Base-by-base conservation (phyloP, 257 asterid species). In the Lavandula angustifolia region DNA sequence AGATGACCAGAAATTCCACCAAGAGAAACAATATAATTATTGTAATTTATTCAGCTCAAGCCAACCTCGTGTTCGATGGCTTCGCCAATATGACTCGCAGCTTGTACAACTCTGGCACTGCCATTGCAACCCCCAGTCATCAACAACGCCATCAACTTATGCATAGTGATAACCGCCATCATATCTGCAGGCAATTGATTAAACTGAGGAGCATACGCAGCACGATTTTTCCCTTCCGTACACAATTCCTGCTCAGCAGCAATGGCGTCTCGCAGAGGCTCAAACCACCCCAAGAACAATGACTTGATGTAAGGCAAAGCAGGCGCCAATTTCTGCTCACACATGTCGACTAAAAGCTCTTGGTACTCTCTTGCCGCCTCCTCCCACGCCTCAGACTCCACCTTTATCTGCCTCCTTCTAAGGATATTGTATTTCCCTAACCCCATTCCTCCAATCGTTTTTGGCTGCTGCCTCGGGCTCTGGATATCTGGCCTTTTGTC, bases 161-260 rank as follows among this genome's bases (percentile, higher is more conserved):
- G 99, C 97, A 92, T 92, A 0, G 96, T 84, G 60, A 92, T 87
- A 71, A 92, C 99, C 1, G 99, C 90, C 95, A 89, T 92, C 97
- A 84, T 92, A 54, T 79, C 97, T 3, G 97, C 92, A 4, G 99
- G 99, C 79, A 92, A 79, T 9, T 55, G 83, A 71, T 81, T 80
- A 78, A 92, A 81, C 60, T 75, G 67, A 0, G 85, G 82, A 0
- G 94, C 95, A 75, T 89, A 82, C 0, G 84, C 81, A 6, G 57
- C 58, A 0, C 85, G 82, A 40, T 65, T 75, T 69, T 78, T 85
- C 44, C 89, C 92, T 53, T 73, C 77, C 68, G 55, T 40, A 18
- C 92, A 89, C 79, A 78, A 67, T 11, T 71, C 81, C 63, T 92
- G 97, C 68, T 89, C 97, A 37, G 96, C 90, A 62, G 71, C 87